Percentiles rank a stretch among this genome's conserved stretches.
phyloP scores from a whole-genome alignment of 2,329 filamentous ascomycete species.

The Fusarium compactum region DNA sequence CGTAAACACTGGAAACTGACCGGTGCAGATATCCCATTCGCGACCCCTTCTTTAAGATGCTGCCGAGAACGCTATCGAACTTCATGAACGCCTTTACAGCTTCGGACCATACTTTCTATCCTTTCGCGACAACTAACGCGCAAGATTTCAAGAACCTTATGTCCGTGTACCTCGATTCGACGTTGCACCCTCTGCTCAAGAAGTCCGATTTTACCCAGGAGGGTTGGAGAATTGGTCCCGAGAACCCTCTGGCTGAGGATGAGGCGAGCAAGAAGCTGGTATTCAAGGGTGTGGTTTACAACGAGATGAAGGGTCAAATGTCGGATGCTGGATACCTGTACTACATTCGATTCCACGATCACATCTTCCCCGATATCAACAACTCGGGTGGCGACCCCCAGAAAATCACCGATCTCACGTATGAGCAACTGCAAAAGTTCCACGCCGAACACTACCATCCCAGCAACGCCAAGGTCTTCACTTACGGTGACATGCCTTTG shows the following conservation, averaged over 20 bases:
- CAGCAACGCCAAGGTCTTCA: slow-evolving; percentile 95
- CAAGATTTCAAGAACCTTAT: slow-evolving; percentile 97
- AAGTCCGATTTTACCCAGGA: slow-evolving; percentile 95
- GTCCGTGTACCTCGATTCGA: slow-evolving; percentile 96
- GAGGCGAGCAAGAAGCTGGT: slow-evolving; percentile 77
- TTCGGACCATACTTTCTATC: slow-evolving; percentile 96
- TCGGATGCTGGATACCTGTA: slow-evolving; percentile 96
- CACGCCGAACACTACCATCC: slow-evolving; percentile 96
- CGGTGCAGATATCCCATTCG: slow-evolving; percentile 87
- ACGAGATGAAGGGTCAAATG: slow-evolving; percentile 99
- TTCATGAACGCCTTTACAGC: slow-evolving; percentile 99
- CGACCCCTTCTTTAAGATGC: slow-evolving; percentile 99
- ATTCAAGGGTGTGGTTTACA: slow-evolving; percentile 98
- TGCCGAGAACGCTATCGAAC: slow-evolving; percentile 96
- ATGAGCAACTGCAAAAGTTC: slow-evolving; percentile 88
- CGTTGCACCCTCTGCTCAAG: slow-evolving; percentile 88
- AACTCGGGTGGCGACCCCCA: slow-evolving; percentile 97
- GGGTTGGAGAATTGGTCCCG: slow-evolving; percentile 94
- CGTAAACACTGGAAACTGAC: slow-evolving; percentile 44
- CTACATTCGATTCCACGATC: slow-evolving; percentile 94
- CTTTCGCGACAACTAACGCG: slow-evolving; percentile 95
- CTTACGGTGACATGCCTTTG: slow-evolving; percentile 93
- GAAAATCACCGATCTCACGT: slow-evolving; percentile 95
- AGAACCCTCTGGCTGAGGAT: slow-evolving; percentile 76
- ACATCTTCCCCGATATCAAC: slow-evolving; percentile 93